phyloP scores from a whole-genome alignment of 2,329 filamentous ascomycete species.

The Rosellinia necatrix region DNA sequence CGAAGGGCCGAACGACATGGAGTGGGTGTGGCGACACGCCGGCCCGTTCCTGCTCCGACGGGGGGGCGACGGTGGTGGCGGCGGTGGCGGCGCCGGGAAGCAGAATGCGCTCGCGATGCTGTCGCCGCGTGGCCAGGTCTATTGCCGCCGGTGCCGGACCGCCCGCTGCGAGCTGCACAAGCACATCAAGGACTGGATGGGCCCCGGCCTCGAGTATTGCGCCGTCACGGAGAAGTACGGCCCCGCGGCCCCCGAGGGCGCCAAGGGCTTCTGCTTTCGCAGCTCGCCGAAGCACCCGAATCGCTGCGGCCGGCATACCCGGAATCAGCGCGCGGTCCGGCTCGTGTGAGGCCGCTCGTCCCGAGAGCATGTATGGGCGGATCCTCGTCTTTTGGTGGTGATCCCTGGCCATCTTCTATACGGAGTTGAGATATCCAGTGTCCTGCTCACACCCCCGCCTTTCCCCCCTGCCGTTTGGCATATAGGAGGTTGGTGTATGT shows the following conservation, averaged over 20 bases:
- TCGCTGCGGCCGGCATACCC: slow-evolving; percentile 61
- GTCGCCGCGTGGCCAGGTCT: slow-evolving; percentile 61
- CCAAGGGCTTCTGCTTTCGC: slow-evolving; percentile 60
- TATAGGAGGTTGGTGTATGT: no score
- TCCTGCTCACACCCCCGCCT: no score
- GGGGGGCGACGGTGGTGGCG: slow-evolving; percentile 25
- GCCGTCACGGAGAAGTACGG: slow-evolving; percentile 63
- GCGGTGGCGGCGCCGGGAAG: slow-evolving; percentile 21
- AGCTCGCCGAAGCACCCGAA: slow-evolving; percentile 63
- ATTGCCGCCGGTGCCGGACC: slow-evolving; percentile 66
- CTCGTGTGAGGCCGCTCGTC: slow-evolving; percentile 36
- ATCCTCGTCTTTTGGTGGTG: no score
- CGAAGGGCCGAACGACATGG: slow-evolving; percentile 64
- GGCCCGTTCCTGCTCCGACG: slow-evolving; percentile 48
- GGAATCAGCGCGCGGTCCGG: slow-evolving; percentile 40
- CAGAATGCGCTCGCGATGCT: slow-evolving; percentile 49
- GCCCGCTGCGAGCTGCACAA: slow-evolving; percentile 66
- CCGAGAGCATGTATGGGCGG: no score
- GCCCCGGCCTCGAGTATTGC: slow-evolving; percentile 62
- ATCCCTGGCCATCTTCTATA: no score
- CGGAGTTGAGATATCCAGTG: no score
- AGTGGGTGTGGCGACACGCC: slow-evolving; percentile 66
- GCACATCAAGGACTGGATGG: slow-evolving; percentile 65
- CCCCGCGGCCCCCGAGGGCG: slow-evolving; percentile 49
- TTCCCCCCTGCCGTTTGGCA: no score